Evolutionary conservation across 192 early-diverging fungal genomes (phyloP), one percentile per base, ranked within the genome.

Genomic region (Podila verticillata): DNA sequence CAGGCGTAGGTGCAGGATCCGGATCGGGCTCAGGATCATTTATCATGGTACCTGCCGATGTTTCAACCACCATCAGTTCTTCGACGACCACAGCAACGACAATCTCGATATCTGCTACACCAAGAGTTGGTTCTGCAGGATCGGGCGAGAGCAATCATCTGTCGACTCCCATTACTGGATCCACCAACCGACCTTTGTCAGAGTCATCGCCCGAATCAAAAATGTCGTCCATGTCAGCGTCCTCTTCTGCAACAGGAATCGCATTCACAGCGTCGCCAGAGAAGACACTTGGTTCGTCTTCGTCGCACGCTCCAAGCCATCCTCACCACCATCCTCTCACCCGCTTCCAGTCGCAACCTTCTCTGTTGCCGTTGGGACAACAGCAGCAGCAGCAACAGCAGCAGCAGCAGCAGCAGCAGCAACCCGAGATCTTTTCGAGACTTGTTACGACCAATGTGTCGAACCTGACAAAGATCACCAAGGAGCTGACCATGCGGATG

Each of bases 391-490:
- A 28, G 58, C 24, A 60, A 0, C 58, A 60, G 13, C 34, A 51
- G 24, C 32, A 22, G 36, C 57, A 47, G 20, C 35, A 31, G 19
- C 68, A 34, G 47, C 56, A 48, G 44, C 68, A 17, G 32, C 44
- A 48, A 12, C 68, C 61, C 20, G 67, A 79, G 34, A 63, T 79
- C 58, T 79, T 79, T 63, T 79, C 75, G 36, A 63, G 69, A 44
- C 69, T 72, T 57, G 75, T 79, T 12, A 71, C 56, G 51, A 79
- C 68, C 5, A 71, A 79, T 51, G 69, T 79, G 5, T 79, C 75
- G 30, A 72, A 72, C 24, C 29, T 79, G 44, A 79, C 75, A 22
- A 79, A 72, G 60, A 72, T 71, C 30, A 79, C 75, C n/a, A 71
- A 72, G 35, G 75, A 79, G 13, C 60, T 79, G 31, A 79, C 69